Evolutionary conservation across 768 basidiomycete genomes (phyloP).

Genomic region (Polyporus arcularius): DNA sequence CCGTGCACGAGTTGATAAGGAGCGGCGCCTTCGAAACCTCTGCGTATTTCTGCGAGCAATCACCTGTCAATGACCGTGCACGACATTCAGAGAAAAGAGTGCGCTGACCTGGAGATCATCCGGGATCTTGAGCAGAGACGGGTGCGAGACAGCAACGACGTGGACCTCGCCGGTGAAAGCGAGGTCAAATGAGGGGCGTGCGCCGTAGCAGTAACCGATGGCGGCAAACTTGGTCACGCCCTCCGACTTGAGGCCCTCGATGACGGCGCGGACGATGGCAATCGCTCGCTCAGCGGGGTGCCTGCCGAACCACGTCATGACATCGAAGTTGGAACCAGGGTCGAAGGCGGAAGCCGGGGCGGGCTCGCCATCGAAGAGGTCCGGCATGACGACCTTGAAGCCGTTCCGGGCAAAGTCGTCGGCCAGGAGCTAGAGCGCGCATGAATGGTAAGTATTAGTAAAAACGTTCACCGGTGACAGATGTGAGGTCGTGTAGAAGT

Average conservation of each 20-base stretch:
- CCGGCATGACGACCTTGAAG: conserved; percentile 38
- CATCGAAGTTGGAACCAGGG: conserved; percentile 27
- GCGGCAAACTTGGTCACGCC: conserved; percentile 62
- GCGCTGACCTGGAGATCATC: conserved; percentile 58
- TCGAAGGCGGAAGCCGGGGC: conserved; percentile 25
- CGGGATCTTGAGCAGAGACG: conserved; percentile 60
- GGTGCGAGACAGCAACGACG: conserved; percentile 56
- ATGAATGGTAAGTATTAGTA: too few relatives aligned
- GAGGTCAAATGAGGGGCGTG: conserved; percentile 61
- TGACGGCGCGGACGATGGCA: conserved; percentile 55
- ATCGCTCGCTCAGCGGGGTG: conserved; percentile 29
- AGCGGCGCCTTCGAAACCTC: conserved; percentile 51
- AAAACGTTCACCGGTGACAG: not conserved
- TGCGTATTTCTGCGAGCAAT: conserved; percentile 42
- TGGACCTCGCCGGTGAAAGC: conserved; percentile 55
- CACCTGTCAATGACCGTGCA: not conserved
- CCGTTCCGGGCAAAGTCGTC: conserved; percentile 47
- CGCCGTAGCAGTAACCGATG: conserved; percentile 73
- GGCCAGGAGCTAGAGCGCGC: conserved; percentile 37
- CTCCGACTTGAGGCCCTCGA: conserved; percentile 54
- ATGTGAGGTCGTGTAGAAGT: conserved; percentile 1
- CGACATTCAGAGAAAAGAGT: not conserved
- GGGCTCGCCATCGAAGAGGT: conserved; percentile 40
- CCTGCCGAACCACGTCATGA: conserved; percentile 35
- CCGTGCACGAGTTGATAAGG: conserved; percentile 66